A percentile compares a stretch with the other conserved stretches of the same genome.
Evolutionary conservation across 2,329 filamentous ascomycete species (phyloP).

Genomic region (Penicillium sp.): DNA sequence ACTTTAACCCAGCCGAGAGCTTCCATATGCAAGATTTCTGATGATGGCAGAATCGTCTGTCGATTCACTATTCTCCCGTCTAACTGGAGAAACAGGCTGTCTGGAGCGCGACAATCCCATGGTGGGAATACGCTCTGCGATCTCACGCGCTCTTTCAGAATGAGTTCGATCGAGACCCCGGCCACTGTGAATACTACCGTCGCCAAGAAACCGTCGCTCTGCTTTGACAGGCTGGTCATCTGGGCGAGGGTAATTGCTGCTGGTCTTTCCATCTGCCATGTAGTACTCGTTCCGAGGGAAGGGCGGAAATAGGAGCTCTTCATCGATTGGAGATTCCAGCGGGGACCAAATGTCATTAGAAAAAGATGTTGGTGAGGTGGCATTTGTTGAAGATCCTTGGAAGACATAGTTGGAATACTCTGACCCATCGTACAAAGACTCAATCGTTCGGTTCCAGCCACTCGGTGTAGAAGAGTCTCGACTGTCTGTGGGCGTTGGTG

Average conservation of each 20-base stretch:
- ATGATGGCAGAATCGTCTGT: neutral
- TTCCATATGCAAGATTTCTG: neutral
- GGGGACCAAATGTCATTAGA: constrained; percentile 25
- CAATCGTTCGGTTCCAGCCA: neutral
- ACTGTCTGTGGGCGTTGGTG: neutral
- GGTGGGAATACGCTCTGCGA: constrained; percentile 22
- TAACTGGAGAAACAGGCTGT: neutral
- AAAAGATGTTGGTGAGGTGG: constrained; percentile 20
- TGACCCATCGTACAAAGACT: constrained; percentile 3
- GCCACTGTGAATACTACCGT: constrained; percentile 26
- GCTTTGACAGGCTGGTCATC: constrained; percentile 31
- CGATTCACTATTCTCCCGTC: constrained; percentile 11
- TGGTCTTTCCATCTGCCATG: constrained; percentile 33
- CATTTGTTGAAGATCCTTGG: constrained; percentile 17
- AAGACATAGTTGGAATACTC: constrained; percentile 11
- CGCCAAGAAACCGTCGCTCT: constrained; percentile 16
- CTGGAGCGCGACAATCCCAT: neutral
- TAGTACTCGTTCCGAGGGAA: constrained; percentile 33
- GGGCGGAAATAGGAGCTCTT: constrained; percentile 25
- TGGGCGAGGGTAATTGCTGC: constrained; percentile 24
- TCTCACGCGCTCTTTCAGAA: constrained; percentile 19
- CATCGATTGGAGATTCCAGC: constrained; percentile 24
- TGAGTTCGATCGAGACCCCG: constrained; percentile 23
- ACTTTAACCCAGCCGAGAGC: neutral
- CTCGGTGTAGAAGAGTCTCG: neutral